Evolutionary conservation across 139 green algal genomes (phyloP), one percentile per base, ranked within the genome.

Genomic region (Edaphochlamys debaryana): DNA sequence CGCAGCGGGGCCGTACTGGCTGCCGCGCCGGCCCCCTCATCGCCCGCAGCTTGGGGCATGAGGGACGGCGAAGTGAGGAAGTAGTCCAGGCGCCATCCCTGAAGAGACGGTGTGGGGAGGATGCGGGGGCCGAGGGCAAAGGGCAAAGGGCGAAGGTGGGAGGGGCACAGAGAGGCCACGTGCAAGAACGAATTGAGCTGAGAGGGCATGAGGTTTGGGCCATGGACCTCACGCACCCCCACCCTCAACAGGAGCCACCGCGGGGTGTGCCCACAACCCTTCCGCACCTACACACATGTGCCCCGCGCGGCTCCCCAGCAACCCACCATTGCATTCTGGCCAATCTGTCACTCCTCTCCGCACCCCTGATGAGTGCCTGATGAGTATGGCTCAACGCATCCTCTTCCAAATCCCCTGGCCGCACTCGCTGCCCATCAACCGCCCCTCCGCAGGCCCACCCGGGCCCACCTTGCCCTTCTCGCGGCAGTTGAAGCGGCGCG

Each of bases 21-120:
- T 23, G 3, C 22, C 52, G 15, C 34, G 36, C 1, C 52, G 27
- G 1, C 37, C 25, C 42, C 17, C 29, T 41, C 37, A 4, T 7
- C 40, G 85, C 73, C 87, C 85, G 66, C 80, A 68, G 30, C 86
- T 42, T 17, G 60, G 0, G 54, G 67, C 67, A 79, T 69, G 17
- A 85, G n/a, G 3, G 77, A 78, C 19, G 30, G 32, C 23, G 63
- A 84, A 15, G 50, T 58, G 80, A 97, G 68, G 38, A 93, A 95
- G 80, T 96, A 96, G 78, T 97, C 94, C 40, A 97, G 79, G 19
- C 94, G 84, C 94, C 94, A 97, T 23, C 94, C 94, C 45, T 82
- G 76, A 7, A 15, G n/a, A n/a, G n/a, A n/a, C n/a, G n/a, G n/a
- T n/a, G n/a, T n/a, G n/a, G n/a, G n/a, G n/a, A n/a, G n/a, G n/a